Base-by-base conservation (phyloP, 441 rosid genomes). In the Eutrema salsugineum region DNA sequence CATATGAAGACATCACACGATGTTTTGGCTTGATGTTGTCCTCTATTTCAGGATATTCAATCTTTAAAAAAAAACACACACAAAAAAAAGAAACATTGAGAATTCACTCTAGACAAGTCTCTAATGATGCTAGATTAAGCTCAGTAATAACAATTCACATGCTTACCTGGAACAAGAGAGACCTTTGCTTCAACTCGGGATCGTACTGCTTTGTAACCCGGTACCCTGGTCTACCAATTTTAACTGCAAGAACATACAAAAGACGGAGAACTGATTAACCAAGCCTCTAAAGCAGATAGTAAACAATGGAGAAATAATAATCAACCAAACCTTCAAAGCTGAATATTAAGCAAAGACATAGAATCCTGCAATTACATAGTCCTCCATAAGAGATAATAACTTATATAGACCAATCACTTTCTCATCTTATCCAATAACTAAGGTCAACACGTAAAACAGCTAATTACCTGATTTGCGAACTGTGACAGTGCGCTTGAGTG, bases 21-120 rank as follows among this genome's bases (percentile, higher is more conserved):
- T 92, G 97, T 70, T 95, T 85, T 17, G 97, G 99, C 82, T 83
- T 94, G 22, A 85, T 39, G 65, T 86, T 85, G 75, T 92, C 99
- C 77, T 90, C 99, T 73, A 94, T 94, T 79, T 94, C 99, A 57
- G 97, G 97, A 84, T 94, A 94, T 62, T 94, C 99, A 70, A 94
- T 94, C 97, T 93, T 54, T 59, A 36, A 39, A 71, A 33, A 28
- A 33, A n/a, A n/a, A n/a, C n/a, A n/a, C n/a, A n/a, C n/a, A n/a
- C n/a, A n/a, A n/a, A 1, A 2, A 30, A 5, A 1, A 60, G 0
- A 44, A 32, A 38, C 46, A 28, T 48, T 24, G 6, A 28, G 28
- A 51, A 42, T 43, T 12, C 33, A 71, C 20, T 48, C 16, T n/a
- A 32, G 1, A 43, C 12, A 40, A 57, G 33, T 48, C 70, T 33